Evolutionary conservation across 1,284 basidiomycete genomes (phyloP).

Genomic region (Kalmanozyma brasiliensis): DNA sequence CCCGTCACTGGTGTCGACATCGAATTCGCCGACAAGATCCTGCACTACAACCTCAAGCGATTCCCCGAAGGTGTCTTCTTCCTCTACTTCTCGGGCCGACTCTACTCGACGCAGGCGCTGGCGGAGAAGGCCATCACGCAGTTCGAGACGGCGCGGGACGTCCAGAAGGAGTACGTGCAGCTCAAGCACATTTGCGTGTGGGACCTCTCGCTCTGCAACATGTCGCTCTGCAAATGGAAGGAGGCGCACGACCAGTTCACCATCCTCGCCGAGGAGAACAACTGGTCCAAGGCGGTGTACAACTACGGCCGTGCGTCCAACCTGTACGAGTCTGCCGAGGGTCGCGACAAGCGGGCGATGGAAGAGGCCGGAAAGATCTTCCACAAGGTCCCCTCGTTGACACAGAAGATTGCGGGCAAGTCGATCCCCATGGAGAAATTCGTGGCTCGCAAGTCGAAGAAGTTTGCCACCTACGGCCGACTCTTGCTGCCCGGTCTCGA

Average conservation of each 20-base stretch:
- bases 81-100: conserved; percentile 67
- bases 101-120: conserved; percentile 65
- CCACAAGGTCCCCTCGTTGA: conserved; percentile 50
- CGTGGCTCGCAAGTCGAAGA: conserved; percentile 62
- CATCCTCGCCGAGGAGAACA: conserved; percentile 61
- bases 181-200: conserved; percentile 67
- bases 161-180: conserved; percentile 66
- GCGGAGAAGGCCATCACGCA: conserved; percentile 59
- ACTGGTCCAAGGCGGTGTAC: conserved; percentile 68
- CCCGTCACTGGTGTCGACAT: conserved; percentile 66
- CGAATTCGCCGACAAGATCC: conserved; percentile 64
- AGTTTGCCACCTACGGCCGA: conserved; percentile 57
- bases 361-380: conserved; percentile 56
- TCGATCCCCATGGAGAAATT: conserved; percentile 67
- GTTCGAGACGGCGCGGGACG: conserved; percentile 60
- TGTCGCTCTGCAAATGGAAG: conserved; percentile 60
- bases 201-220: conserved; percentile 65
- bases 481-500: conserved; percentile 64
- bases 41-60: conserved; percentile 63
- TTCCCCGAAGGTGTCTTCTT: conserved; percentile 67
- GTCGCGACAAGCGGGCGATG: conserved; percentile 11
- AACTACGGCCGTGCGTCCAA: conserved; percentile 60
- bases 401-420: conserved; percentile 67
- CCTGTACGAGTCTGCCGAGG: conserved; percentile 50
- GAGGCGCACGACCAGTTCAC: conserved; percentile 55